Percentiles rank a stretch among this genome's conserved stretches.
These are phyloP conservation scores for Nemania sp. DNA, from an alignment of 2,329 filamentous ascomycete genomes.

Conservation along the genomic window DNA sequence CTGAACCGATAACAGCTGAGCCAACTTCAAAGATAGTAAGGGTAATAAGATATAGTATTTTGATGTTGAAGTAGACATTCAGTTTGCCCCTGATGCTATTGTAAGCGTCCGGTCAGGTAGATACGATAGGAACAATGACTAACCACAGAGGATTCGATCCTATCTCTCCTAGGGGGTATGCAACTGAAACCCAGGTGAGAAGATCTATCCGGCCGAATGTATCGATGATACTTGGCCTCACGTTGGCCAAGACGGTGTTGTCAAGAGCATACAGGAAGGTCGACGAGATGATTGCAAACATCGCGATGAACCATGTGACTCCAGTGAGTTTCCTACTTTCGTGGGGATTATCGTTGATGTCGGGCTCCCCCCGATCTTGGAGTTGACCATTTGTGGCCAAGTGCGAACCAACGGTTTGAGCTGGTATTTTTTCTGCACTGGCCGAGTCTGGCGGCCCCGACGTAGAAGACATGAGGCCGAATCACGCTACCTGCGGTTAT, in stretches of 20 bases:
- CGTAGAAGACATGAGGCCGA: too few relatives aligned
- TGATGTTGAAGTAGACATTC: slow-evolving; percentile 25
- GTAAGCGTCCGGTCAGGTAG: background rate
- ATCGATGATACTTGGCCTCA: slow-evolving; percentile 56
- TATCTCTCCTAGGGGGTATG: slow-evolving; percentile 52
- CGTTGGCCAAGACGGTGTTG: slow-evolving; percentile 60
- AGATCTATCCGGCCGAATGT: slow-evolving; percentile 54
- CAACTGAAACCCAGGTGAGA: slow-evolving; percentile 52
- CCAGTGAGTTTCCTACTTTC: slow-evolving; percentile 28
- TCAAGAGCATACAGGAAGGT: slow-evolving; percentile 53
- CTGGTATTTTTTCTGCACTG: too few relatives aligned
- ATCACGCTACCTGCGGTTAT: too few relatives aligned
- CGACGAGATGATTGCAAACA: slow-evolving; percentile 45
- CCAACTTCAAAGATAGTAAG: slow-evolving; percentile 21
- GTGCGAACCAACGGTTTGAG: too few relatives aligned
- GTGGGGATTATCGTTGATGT: background rate
- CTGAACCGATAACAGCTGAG: slow-evolving; percentile 17
- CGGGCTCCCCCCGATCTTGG: too few relatives aligned
- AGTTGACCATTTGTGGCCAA: too few relatives aligned
- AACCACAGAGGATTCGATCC: slow-evolving; percentile 40
- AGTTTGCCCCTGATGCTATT: slow-evolving; percentile 26
- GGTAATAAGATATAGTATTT: slow-evolving; percentile 23
- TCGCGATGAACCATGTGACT: slow-evolving; percentile 44
- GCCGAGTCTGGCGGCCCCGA: too few relatives aligned
- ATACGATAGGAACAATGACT: slow-evolving; percentile 14